A percentile compares a stretch with the other conserved stretches of the same genome.
Conservation (phyloP, 2,329 filamentous ascomycete species). For the Trichoderma gracile region DNA sequence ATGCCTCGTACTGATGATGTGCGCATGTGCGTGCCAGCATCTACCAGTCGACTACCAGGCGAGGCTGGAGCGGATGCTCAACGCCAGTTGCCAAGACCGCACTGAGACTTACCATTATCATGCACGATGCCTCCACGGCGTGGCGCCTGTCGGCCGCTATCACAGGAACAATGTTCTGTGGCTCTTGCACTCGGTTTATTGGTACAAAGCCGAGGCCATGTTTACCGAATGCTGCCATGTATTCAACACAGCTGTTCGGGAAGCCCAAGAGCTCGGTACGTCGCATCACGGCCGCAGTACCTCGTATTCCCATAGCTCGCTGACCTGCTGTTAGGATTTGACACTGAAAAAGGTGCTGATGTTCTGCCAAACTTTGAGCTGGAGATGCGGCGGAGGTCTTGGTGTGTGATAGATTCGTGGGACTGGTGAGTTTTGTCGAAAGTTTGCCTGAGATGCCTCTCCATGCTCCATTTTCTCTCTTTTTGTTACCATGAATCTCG, state of each 20-base stretch:
- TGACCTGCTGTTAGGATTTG: slow-evolving; percentile 28
- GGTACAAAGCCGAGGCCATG: slow-evolving; percentile 39
- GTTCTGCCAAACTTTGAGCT: slow-evolving; percentile 35
- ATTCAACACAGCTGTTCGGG: slow-evolving; percentile 36
- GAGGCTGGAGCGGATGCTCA: slow-evolving; percentile 31
- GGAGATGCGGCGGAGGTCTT: slow-evolving; percentile 38
- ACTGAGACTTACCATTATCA: slow-evolving; percentile 33
- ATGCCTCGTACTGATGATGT: slow-evolving; percentile 35
- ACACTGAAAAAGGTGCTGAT: slow-evolving; percentile 30
- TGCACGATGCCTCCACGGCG: slow-evolving; percentile 33
- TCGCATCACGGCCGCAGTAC: no score
- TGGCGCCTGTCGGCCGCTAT: slow-evolving; percentile 35
- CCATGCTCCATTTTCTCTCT: neutral
- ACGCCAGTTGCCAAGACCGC: slow-evolving; percentile 29
- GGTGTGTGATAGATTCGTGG: slow-evolving; percentile 40
- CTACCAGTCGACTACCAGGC: slow-evolving; percentile 29
- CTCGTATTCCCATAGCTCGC: no score
- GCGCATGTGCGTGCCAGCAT: slow-evolving; percentile 37
- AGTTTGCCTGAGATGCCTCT: no score
- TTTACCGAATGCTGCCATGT: slow-evolving; percentile 39
- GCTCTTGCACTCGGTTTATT: slow-evolving; percentile 37
- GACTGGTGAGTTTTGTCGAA: slow-evolving; percentile 35
- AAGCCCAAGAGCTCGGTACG: slow-evolving; percentile 36
- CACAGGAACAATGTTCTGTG: slow-evolving; percentile 36
- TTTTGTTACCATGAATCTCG: neutral